Base-by-base conservation (phyloP, 1,284 basidiomycete genomes). In the Abortiporus biennis region DNA sequence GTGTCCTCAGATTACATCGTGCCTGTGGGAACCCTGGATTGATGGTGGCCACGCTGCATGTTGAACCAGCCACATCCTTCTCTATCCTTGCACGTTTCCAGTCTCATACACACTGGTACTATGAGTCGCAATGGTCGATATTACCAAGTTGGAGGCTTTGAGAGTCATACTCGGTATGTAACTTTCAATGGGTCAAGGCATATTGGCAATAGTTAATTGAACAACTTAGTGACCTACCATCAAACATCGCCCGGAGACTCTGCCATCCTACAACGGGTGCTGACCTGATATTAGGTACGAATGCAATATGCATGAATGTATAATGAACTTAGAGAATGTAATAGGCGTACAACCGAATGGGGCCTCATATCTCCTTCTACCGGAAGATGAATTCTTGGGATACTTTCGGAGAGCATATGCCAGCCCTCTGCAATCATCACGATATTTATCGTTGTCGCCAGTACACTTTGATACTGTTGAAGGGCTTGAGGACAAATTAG, bases 361-460 rank as follows among this genome's bases (percentile, higher is more conserved):
- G 17, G 60, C 62, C 6, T 64, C 63, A 1, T 60, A 59, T 33
- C 40, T 67, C 3, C 53, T 66, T 6, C 22, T 62, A n/a, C 50
- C 58, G 4, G 6, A 38, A 21, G 36, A 43, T 3, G 47, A 45
- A 15, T 55, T 46, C 38, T 24, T 22, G n/a, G n/a, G n/a, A n/a
- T n/a, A n/a, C n/a, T n/a, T n/a, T n/a, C n/a, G n/a, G n/a, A n/a
- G n/a, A n/a, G n/a, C n/a, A n/a, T n/a, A n/a, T n/a, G n/a, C n/a
- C n/a, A n/a, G n/a, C n/a, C 36, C 37, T 29, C 29, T 21, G 37
- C 19, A 6, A 17, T 43, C 42, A 3, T 19, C 36, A 3, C 21
- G 27, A 11, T 65, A 58, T 43, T 41, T 56, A 4, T 65, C 63
- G 4, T 50, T 66, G 3, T 65, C 64, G 6, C 63, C 63, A 1